Evolutionary conservation across 495 filamentous ascomycete species (phyloP), one percentile per base, ranked within the genome.

Genomic region (Aspergillus affinis): DNA sequence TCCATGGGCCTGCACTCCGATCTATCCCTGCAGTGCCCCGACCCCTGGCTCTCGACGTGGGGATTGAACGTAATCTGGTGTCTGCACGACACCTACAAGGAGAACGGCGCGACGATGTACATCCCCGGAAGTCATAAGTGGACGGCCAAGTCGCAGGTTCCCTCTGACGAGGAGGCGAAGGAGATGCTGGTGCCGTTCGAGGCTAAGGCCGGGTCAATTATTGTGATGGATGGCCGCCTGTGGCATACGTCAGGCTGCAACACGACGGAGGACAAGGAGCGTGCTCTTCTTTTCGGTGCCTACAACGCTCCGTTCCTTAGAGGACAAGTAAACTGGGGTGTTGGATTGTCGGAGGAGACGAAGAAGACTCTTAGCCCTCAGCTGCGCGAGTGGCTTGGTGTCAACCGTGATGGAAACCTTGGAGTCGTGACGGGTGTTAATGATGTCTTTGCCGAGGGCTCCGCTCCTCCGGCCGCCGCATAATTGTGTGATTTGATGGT

Each of bases 1-100:
- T 55, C 54, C 6, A 55, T 55, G 54, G 54, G 36, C 12, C 41
- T 55, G 2, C 54, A 55, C 54, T 55, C 54, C 41, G 54, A 55
- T 30, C 54, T 46, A 0, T 46, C 36, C 6, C 19, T 55, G 6
- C 36, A 46, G 36, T 46, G 36, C 17, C 54, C 54, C n/a, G 54
- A 55, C 23, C 54, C 54, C 9, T 55, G 54, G 54, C 21, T 46
- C 19, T 30, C 36, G 36, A 48, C 21, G 7, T 55, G 54, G 54
- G 54, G 36, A 5, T 17, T 55, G 36, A 55, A 55, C 18, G 44
- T 55, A 0, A 55, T 55, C 18, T 55, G 54, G 54, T 55, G 54
- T 48, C 10, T 55, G 54, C 36, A 46, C 29, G 54, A 55, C 19
- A 26, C 27, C 19, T 55, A 55, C 41, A n/a, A 47, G 19, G 54